Conservation (phyloP, 306 rosid species). For the Trifolium pratense region DNA sequence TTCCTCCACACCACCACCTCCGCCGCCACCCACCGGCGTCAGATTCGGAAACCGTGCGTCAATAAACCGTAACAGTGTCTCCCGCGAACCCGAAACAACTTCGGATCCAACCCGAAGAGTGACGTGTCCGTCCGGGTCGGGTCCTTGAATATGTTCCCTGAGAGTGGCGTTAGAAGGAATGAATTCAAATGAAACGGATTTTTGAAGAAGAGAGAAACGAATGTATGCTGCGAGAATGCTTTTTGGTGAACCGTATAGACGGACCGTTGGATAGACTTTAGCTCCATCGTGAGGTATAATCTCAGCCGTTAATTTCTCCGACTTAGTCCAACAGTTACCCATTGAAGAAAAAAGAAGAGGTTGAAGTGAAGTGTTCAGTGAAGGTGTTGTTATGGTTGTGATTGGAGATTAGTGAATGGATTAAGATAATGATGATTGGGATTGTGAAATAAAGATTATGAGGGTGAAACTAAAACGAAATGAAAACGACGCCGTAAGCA, state of each 20-base stretch:
- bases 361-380: background rate
- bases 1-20: conserved; percentile 30
- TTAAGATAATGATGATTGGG: conserved; percentile 5
- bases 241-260: conserved; percentile 65
- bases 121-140: conserved; percentile 44
- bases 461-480: conserved; percentile 31
- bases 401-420: conserved; percentile 30
- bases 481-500: conserved; percentile 45
- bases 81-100: conserved; percentile 67
- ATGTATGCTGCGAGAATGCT: conserved; percentile 65
- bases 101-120: conserved; percentile 70
- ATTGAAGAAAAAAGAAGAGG: conserved; percentile 25
- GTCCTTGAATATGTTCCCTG: conserved; percentile 29
- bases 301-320: conserved; percentile 75
- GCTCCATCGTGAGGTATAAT: conserved; percentile 69
- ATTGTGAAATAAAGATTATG: background rate
- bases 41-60: conserved; percentile 69
- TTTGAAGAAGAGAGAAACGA: conserved; percentile 72
- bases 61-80: conserved; percentile 59
- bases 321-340: conserved; percentile 68
- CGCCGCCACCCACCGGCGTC: background rate
- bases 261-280: conserved; percentile 53
- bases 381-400: conserved; percentile 15
- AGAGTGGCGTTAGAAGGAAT: conserved; percentile 48
- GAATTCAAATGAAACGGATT: conserved; percentile 54